These are phyloP conservation scores for Acanthamoeba polyphaga DNA, from an alignment of 208 protist species.

Conservation along the genomic window DNA sequence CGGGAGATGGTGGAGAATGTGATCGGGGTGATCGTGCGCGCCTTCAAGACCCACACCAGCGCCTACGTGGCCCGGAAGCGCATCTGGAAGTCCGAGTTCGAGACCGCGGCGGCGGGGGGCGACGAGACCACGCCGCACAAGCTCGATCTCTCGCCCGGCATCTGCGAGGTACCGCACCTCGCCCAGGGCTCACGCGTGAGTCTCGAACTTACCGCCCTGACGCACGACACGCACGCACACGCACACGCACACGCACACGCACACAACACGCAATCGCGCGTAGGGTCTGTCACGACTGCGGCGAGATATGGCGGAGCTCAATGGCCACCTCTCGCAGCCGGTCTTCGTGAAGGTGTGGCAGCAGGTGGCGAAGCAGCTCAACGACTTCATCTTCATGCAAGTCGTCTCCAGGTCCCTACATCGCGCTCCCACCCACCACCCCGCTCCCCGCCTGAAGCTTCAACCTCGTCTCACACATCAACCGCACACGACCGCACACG, in stretches of 20 bases:
- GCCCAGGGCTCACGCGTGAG: no score
- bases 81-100: constrained; percentile 8
- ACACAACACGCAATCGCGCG: neutral
- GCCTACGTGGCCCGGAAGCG: neutral
- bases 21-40: neutral
- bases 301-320: constrained; percentile 5
- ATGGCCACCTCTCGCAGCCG: neutral
- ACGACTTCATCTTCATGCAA: constrained; percentile 16
- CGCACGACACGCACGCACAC: neutral
- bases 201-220: no score
- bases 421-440: neutral
- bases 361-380: neutral
- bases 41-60: neutral
- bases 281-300: neutral
- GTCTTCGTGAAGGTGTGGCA: neutral
- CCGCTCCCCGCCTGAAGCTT: neutral
- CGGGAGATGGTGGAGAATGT: neutral
- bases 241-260: no score
- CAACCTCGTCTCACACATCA: no score
- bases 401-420: neutral
- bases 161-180: constrained; percentile 24
- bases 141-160: constrained; percentile 24
- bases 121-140: neutral
- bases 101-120: neutral
- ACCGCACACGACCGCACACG: neutral